These are phyloP conservation scores for Talaromyces proteolyticus DNA, from an alignment of 495 filamentous ascomycete genomes.

Conservation along the genomic window DNA sequence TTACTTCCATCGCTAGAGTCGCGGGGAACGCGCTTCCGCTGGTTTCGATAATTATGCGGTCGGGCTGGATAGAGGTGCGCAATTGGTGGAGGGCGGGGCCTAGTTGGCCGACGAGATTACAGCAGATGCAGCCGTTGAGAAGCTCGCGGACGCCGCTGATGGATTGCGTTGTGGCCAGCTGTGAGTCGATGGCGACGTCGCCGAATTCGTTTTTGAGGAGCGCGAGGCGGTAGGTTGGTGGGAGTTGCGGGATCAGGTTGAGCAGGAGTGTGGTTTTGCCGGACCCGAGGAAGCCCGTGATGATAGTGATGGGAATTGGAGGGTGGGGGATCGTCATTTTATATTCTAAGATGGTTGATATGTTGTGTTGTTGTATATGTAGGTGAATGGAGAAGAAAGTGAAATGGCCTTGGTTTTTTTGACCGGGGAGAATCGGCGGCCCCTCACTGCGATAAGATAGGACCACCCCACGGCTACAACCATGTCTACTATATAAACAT, in stretches of 20 bases:
- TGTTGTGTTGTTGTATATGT: background rate
- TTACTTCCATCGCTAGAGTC: slow-evolving; percentile 89
- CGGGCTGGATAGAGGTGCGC: slow-evolving; percentile 50
- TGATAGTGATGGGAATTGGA: slow-evolving; percentile 83
- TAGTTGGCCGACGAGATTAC: slow-evolving; percentile 91
- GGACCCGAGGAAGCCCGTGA: slow-evolving; percentile 92
- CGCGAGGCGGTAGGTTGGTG: slow-evolving; percentile 71
- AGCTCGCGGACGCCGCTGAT: slow-evolving; percentile 89
- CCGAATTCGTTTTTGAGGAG: slow-evolving; percentile 98
- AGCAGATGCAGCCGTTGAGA: slow-evolving; percentile 96
- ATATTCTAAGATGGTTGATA: too few species aligned
- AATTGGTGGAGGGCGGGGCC: slow-evolving; percentile 72
- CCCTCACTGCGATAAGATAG: background rate
- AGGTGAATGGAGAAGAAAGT: background rate
- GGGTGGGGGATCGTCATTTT: slow-evolving; percentile 11
- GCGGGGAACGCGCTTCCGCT: slow-evolving; percentile 83
- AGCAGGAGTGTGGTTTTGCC: slow-evolving; percentile 93
- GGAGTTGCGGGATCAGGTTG: slow-evolving; percentile 83
- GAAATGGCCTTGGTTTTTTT: too few species aligned
- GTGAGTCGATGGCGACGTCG: slow-evolving; percentile 87
- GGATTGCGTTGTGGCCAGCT: slow-evolving; percentile 71
- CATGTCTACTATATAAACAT: too few species aligned
- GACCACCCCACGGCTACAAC: too few species aligned
- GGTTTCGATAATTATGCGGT: slow-evolving; percentile 92
- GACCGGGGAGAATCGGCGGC: background rate